A percentile compares a stretch with the other conserved stretches of the same genome.
These are phyloP conservation scores for Volvox reticuliferus DNA, from an alignment of 139 green algal genomes.

Conservation along the genomic window DNA sequence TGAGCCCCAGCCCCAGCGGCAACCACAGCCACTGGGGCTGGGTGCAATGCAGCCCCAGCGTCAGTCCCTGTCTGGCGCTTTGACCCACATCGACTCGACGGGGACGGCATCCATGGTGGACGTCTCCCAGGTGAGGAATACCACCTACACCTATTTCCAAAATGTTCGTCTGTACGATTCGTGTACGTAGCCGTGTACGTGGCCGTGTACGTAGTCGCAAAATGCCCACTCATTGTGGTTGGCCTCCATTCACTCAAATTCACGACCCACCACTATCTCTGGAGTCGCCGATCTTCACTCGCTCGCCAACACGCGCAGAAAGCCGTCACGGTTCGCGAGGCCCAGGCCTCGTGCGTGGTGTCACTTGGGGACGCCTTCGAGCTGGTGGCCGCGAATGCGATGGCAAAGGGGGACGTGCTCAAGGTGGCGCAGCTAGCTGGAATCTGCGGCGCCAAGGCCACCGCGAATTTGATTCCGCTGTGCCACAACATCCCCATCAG, in stretches of 20 bases:
- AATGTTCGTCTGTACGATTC: too few relatives aligned
- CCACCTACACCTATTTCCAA: too few relatives aligned
- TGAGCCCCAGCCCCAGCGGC: neutral
- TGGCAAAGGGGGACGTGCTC: constrained; percentile 94
- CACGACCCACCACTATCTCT: too few relatives aligned
- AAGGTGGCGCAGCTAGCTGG: constrained; percentile 89
- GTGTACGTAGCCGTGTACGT: too few relatives aligned
- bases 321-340: constrained; percentile 61
- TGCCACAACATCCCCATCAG: constrained; percentile 89
- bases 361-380: constrained; percentile 78
- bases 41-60: neutral
- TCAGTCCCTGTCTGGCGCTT: neutral
- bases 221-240: too few relatives aligned
- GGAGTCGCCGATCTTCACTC: neutral
- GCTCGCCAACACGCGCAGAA: constrained; percentile 60
- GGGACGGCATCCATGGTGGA: constrained; percentile 90
- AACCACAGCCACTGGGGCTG: neutral
- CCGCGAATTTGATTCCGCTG: constrained; percentile 87
- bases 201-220: too few relatives aligned
- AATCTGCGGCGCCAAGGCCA: constrained; percentile 95
- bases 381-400: constrained; percentile 75
- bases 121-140: constrained; percentile 65
- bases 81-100: constrained; percentile 54
- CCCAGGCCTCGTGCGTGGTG: constrained; percentile 79
- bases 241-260: too few relatives aligned